phyloP scores from a whole-genome alignment of 257 asterid genomes.

The Solanum okadae region DNA sequence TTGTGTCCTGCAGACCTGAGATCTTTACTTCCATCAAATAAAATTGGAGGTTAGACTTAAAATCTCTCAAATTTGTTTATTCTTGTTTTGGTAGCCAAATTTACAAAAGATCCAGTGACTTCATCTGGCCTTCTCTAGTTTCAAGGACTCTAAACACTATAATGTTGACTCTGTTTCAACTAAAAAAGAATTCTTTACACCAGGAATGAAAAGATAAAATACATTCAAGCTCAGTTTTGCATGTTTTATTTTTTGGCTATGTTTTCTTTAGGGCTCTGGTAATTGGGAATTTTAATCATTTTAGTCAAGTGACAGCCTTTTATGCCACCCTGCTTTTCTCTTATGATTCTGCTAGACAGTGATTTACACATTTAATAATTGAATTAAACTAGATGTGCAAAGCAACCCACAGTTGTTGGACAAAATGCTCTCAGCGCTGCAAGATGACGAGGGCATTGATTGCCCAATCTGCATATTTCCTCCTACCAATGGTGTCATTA shows the following conservation, averaged over 20 bases:
- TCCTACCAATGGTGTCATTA: conserved; percentile 47
- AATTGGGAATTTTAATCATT: not conserved
- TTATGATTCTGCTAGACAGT: not conserved
- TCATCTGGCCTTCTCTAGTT: not conserved
- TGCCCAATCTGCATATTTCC: conserved; percentile 71
- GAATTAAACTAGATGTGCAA: conserved; percentile 43
- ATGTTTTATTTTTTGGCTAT: not conserved
- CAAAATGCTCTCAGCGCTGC: conserved; percentile 45
- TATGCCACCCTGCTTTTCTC: not conserved
- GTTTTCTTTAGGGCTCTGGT: not conserved
- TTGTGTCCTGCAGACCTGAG: conserved; percentile 39
- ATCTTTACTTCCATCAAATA: conserved; percentile 46
- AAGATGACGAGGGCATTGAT: conserved; percentile 68
- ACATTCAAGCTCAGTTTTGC: not conserved
- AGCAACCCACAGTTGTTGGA: conserved; percentile 51
- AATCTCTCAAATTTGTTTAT: not conserved
- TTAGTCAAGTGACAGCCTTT: not conserved
- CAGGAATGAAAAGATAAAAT: not conserved
- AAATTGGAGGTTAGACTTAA: conserved; percentile 58
- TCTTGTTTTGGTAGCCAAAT: not conserved
- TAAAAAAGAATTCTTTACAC: not conserved
- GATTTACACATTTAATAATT: not conserved
- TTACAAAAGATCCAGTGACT: not conserved
- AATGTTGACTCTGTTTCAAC: not conserved
- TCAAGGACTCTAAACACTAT: not conserved